Percentiles rank a stretch among this genome's conserved stretches.
Conservation (phyloP, 163 green algal genomes). For the Dunaliella salina region DNA sequence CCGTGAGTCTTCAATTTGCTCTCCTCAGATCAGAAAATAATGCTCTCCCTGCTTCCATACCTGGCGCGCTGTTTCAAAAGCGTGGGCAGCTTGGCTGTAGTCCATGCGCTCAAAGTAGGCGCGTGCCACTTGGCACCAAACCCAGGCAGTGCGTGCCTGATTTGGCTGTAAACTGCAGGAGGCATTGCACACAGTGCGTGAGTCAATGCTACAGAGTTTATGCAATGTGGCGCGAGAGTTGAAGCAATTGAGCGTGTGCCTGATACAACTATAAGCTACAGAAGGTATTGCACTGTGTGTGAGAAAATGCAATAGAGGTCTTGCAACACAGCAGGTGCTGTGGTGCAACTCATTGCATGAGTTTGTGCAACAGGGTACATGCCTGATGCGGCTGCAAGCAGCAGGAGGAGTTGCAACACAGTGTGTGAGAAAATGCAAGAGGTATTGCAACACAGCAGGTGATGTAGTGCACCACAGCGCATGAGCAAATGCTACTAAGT, state of each 20-base stretch:
- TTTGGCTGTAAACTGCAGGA: slow-evolving; percentile 47
- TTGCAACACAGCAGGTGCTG: no score
- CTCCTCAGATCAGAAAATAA: no score
- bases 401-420: no score
- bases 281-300: no score
- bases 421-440: no score
- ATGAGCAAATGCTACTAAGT: no score
- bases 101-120: slow-evolving; percentile 84
- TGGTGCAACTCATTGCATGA: no score
- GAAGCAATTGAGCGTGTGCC: neutral
- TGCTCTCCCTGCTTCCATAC: neutral
- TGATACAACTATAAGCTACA: neutral
- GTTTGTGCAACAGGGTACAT: no score
- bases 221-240: neutral
- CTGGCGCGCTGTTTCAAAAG: slow-evolving; percentile 69
- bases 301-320: no score
- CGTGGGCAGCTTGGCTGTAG: slow-evolving; percentile 64
- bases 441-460: no score
- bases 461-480: no score
- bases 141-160: slow-evolving; percentile 80
- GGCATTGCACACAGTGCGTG: neutral
- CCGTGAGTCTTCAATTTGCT: no score
- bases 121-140: slow-evolving; percentile 69
- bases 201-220: neutral
- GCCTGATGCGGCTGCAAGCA: neutral